These are phyloP conservation scores for Tylopilus subfusipes DNA, from an alignment of 768 basidiomycete genomes.

Conservation along the genomic window DNA sequence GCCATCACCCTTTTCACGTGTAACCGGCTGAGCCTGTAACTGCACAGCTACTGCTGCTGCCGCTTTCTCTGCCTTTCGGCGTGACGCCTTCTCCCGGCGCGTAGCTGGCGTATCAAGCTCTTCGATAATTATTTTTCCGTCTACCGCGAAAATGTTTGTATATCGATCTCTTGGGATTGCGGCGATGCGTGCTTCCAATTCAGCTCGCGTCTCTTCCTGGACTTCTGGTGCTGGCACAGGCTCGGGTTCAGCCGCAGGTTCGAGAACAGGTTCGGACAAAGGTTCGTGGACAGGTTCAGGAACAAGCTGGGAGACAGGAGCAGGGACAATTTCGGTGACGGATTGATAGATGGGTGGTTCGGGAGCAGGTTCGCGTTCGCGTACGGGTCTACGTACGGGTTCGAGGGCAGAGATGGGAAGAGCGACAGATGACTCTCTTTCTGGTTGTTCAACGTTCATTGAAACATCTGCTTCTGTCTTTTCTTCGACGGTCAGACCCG, in stretches of 20 bases:
- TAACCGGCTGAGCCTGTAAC: background rate
- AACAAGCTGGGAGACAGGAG: background rate
- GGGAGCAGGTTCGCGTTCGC: background rate
- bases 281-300: background rate
- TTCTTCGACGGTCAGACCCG: conserved; percentile 20
- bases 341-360: background rate
- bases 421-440: background rate
- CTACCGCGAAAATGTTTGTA: conserved; percentile 32
- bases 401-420: background rate
- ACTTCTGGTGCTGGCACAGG: background rate
- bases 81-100: conserved; percentile 53
- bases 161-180: conserved; percentile 29
- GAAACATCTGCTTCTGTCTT: conserved; percentile 13
- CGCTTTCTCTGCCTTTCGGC: conserved; percentile 39
- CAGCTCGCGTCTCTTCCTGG: conserved; percentile 9
- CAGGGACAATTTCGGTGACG: background rate
- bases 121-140: conserved; percentile 61
- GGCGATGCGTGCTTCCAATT: conserved; percentile 27
- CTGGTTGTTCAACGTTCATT: conserved; percentile 15
- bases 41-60: conserved; percentile 24
- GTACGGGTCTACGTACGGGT: background rate
- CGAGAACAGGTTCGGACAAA: background rate
- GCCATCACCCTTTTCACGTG: conserved; percentile 10
- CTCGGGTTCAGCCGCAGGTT: background rate
- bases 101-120: conserved; percentile 69